phyloP scores from a whole-genome alignment of 2,329 filamentous ascomycete species.

The Coniella lustricola region DNA sequence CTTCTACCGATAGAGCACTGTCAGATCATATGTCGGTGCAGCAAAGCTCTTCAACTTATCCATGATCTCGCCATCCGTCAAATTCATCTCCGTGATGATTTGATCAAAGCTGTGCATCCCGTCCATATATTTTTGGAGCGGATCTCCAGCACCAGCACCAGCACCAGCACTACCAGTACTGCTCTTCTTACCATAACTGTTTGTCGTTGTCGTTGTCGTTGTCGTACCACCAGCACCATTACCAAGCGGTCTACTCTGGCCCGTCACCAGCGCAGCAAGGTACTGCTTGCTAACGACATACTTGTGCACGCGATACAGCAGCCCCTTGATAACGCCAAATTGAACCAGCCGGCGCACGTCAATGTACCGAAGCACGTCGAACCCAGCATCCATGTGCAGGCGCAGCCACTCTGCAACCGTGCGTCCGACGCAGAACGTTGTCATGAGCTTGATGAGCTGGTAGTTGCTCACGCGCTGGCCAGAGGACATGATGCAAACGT shows the following conservation, averaged over 20 bases:
- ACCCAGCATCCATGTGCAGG: slow-evolving; percentile 58
- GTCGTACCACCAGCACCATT: too few species aligned
- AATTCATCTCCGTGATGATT: slow-evolving; percentile 68
- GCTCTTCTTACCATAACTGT: neutral
- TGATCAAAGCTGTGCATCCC: slow-evolving; percentile 74
- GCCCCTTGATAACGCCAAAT: slow-evolving; percentile 92
- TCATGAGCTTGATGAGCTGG: slow-evolving; percentile 75
- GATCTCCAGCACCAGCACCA: slow-evolving; percentile 35
- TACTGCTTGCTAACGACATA: slow-evolving; percentile 69
- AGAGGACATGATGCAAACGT: slow-evolving; percentile 53
- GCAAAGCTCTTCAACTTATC: slow-evolving; percentile 56
- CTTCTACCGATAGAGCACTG: slow-evolving; percentile 44
- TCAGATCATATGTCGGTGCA: slow-evolving; percentile 44
- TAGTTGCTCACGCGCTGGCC: slow-evolving; percentile 44
- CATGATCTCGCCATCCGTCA: slow-evolving; percentile 64
- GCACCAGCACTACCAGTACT: slow-evolving; percentile 11
- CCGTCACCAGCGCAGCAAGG: slow-evolving; percentile 48
- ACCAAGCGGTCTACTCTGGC: slow-evolving; percentile 34
- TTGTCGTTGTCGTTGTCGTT: too few species aligned
- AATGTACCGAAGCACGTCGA: slow-evolving; percentile 64
- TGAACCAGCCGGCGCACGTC: slow-evolving; percentile 90
- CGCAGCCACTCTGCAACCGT: slow-evolving; percentile 84
- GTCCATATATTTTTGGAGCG: slow-evolving; percentile 62
- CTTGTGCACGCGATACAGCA: slow-evolving; percentile 87
- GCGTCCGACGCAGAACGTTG: slow-evolving; percentile 72